Base-by-base conservation (phyloP, 441 rosid genomes). In the Erodium trifolium region DNA sequence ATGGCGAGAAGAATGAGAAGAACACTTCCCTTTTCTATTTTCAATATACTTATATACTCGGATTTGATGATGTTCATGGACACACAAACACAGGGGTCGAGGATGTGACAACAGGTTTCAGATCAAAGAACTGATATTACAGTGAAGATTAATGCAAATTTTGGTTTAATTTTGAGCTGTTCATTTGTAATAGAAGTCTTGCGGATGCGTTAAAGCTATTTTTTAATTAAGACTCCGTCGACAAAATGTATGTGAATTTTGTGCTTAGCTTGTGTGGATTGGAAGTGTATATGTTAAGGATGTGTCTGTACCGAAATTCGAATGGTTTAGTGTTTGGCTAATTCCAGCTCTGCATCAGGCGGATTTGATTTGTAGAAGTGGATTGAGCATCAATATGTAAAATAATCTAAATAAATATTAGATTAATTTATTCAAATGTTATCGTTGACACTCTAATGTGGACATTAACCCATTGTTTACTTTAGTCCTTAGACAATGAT, bases 241-340 rank as follows among this genome's bases (percentile, higher is more conserved):
- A 34, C 12, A 3, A 45, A 70, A 63, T 63, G 73, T 70, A 29
- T 27, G 73, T 13, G 34, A 47, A 29, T 14, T 64, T 64, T 45
- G 43, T 5, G 67, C 29, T 63, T 10, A 2, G 3, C 12, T 43
- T 14, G 45, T n/a, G 29, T 64, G 43, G 35, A 55, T 69, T 59
- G 27, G 6, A 34, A 29, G 18, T 70, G 5, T 17, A 62, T 29
- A 47, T 45, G 45, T n/a, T n/a, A n/a, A n/a, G n/a, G n/a, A n/a
- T n/a, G n/a, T n/a, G n/a, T n/a, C n/a, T 63, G 23, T 41, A 8
- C 9, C n/a, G 43, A 51, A 17, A 7, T 68, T 69, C 10, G 3
- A 41, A 18, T 39, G 13, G 1, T 10, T 12, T 8, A 7, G 41
- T 37, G 41, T 5, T 60, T 60, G 66, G 45, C 35, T 16, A 34